Evolutionary conservation across 1,284 basidiomycete species (phyloP), one percentile per base, ranked within the genome.

Genomic region (Papiliotrema laurentii): DNA sequence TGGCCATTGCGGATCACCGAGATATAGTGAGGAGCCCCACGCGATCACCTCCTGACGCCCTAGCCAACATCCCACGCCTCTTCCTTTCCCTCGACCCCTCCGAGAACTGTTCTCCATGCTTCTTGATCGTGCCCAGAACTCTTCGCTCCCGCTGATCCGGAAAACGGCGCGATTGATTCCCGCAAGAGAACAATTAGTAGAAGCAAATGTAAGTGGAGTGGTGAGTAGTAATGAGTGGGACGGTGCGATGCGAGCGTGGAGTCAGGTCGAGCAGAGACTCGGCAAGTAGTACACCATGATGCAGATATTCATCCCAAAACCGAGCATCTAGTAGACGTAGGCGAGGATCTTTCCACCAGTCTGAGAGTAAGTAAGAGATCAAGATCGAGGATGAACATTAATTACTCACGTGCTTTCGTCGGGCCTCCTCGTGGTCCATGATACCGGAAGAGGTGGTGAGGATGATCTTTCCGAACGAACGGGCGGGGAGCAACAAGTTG

Each of bases 341-440:
- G 71, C 71, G 53, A 75, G 69, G 62, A 75, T 74, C 73, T 80
- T 79, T 62, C 78, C 78, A 68, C 76, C 78, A 55, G 66, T 64
- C 57, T 62, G 47, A 25, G 22, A 26, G 34, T 37, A 33, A 51
- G 39, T 21, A n/a, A n/a, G 19, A 7, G 2, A 30, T 21, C 27
- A 6, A 43, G 5, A 5, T 10, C 13, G 25, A n/a, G n/a, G 27
- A 6, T 9, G 18, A 16, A 14, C n/a, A 25, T 14, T 28, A 38
- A 25, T 5, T 11, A 60, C 69, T 65, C 47, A 71, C 85, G 79
- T 97, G 94, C 81, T 97, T 98, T 73, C 93, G 86, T 79, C 94
- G 86, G 50, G 96, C 96, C 81, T 98, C 94, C 77, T 97, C 91
- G 77, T 99, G 96, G 79, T 98, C 94, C 75, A 98, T 84, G 78